phyloP scores from a whole-genome alignment of 257 asterid species.

The Leonotis leonurus region DNA sequence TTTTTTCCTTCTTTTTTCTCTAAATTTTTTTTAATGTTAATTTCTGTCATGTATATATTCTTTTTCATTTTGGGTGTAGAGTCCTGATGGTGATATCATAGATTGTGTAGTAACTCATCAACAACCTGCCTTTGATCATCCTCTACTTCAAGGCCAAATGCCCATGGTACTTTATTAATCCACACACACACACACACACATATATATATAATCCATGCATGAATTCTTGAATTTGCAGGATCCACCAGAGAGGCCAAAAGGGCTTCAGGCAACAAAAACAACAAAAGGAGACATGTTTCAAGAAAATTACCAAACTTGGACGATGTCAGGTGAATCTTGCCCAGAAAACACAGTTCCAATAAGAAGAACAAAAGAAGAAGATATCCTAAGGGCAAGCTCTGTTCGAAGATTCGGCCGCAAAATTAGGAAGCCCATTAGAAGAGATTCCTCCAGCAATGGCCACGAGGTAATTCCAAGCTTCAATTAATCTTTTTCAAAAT shows the following conservation, averaged over 20 bases:
- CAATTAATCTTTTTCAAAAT: too few relatives aligned
- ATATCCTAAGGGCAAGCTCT: slow-evolving; percentile 55
- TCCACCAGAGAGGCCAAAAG: slow-evolving; percentile 73
- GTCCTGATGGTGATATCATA: slow-evolving; percentile 88
- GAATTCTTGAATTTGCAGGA: slow-evolving; percentile 38
- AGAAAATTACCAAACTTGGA: slow-evolving; percentile 74
- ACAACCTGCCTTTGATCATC: slow-evolving; percentile 95
- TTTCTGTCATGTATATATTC: not conserved
- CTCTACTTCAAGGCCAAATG: slow-evolving; percentile 57
- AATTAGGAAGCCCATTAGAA: slow-evolving; percentile 43
- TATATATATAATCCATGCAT: not conserved
- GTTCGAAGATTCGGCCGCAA: slow-evolving; percentile 62
- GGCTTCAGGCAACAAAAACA: slow-evolving; percentile 20
- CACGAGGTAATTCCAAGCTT: slow-evolving; percentile 53
- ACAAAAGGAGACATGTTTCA: slow-evolving; percentile 17
- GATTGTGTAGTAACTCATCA: slow-evolving; percentile 71
- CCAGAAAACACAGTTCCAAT: slow-evolving; percentile 79
- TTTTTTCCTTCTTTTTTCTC: not conserved
- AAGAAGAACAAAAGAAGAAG: slow-evolving; percentile 65
- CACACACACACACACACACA: too few relatives aligned
- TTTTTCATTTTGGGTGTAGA: slow-evolving; percentile 29
- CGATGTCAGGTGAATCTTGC: slow-evolving; percentile 56
- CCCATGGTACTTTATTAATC: too few relatives aligned
- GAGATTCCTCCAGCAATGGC: slow-evolving; percentile 68
- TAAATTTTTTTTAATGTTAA: not conserved